These are phyloP conservation scores for Notholithocarpus densiflorus DNA, from an alignment of 306 rosid genomes.

Conservation along the genomic window DNA sequence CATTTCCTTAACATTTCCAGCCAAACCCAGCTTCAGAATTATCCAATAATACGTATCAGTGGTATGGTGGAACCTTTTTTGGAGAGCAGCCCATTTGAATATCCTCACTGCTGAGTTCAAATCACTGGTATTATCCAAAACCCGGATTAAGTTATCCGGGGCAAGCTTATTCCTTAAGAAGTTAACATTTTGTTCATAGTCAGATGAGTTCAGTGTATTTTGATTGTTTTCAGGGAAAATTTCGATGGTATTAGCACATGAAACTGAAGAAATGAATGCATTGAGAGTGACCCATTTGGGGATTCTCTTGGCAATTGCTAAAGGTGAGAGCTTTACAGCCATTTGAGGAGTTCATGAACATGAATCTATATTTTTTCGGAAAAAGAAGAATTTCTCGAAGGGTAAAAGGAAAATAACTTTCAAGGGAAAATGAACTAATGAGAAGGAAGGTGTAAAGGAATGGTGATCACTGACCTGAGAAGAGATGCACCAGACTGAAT, in stretches of 20 bases:
- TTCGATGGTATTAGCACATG: conserved; percentile 36
- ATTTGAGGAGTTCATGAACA: conserved; percentile 34
- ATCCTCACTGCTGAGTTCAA: conserved; percentile 61
- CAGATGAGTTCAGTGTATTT: conserved; percentile 36
- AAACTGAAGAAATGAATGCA: conserved; percentile 44
- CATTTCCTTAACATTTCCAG: conserved; percentile 63
- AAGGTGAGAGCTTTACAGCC: conserved; percentile 65
- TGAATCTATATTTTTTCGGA: not conserved
- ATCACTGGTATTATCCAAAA: conserved; percentile 53
- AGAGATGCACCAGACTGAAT: not conserved
- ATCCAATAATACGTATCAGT: conserved; percentile 50
- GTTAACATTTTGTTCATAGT: conserved; percentile 44
- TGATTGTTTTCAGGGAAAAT: conserved; percentile 37
- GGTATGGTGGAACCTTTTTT: conserved; percentile 58
- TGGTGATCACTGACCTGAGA: conserved; percentile 45
- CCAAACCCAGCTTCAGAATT: conserved; percentile 69
- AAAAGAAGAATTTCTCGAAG: conserved; percentile 7
- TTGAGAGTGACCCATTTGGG: conserved; percentile 44
- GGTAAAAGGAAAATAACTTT: conserved; percentile 4
- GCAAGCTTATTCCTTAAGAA: conserved; percentile 50
- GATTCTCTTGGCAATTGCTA: conserved; percentile 42
- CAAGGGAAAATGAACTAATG: not conserved
- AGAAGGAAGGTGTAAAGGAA: not conserved
- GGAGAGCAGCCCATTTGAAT: conserved; percentile 78
- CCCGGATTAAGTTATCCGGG: conserved; percentile 52